Conservation (phyloP, 164 flowering plant genomes). For the Vitis cinerea region DNA sequence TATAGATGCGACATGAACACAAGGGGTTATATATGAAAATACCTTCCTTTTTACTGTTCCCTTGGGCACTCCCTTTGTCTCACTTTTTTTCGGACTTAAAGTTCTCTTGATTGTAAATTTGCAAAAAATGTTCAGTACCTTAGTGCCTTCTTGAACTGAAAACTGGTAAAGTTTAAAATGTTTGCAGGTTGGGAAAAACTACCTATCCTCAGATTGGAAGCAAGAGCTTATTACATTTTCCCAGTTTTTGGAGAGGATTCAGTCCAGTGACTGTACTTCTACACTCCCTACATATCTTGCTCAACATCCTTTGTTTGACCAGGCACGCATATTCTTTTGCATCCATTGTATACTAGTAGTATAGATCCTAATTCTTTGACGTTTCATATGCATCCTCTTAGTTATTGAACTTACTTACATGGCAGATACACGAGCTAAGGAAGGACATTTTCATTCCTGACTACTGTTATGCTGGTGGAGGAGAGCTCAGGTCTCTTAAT, state of each 20-base stretch:
- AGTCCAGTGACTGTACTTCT: constrained; percentile 35
- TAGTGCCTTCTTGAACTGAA: constrained; percentile 15
- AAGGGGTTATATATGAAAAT: too few relatives aligned
- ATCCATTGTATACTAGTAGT: neutral
- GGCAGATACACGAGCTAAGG: constrained; percentile 75
- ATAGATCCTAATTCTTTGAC: neutral
- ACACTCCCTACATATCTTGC: constrained; percentile 76
- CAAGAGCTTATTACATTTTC: constrained; percentile 93
- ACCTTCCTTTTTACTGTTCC: too few relatives aligned
- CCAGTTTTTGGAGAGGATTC: constrained; percentile 81
- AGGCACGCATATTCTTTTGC: constrained; percentile 37
- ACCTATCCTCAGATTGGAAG: constrained; percentile 84
- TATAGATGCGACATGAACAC: too few relatives aligned
- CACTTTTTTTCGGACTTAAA: neutral
- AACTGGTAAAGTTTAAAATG: constrained; percentile 20
- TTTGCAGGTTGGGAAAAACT: constrained; percentile 91
- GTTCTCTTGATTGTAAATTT: neutral
- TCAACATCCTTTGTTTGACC: constrained; percentile 96
- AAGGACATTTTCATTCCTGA: constrained; percentile 87
- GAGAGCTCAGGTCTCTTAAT: constrained; percentile 83
- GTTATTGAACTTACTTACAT: constrained; percentile 4
- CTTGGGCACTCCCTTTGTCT: neutral
- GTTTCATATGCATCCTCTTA: neutral
- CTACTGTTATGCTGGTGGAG: constrained; percentile 87
- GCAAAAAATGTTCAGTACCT: neutral